Percentiles rank a stretch among this genome's conserved stretches.
Conservation (phyloP, 345 rosid genomes). For the Melaleuca quinquenervia region DNA sequence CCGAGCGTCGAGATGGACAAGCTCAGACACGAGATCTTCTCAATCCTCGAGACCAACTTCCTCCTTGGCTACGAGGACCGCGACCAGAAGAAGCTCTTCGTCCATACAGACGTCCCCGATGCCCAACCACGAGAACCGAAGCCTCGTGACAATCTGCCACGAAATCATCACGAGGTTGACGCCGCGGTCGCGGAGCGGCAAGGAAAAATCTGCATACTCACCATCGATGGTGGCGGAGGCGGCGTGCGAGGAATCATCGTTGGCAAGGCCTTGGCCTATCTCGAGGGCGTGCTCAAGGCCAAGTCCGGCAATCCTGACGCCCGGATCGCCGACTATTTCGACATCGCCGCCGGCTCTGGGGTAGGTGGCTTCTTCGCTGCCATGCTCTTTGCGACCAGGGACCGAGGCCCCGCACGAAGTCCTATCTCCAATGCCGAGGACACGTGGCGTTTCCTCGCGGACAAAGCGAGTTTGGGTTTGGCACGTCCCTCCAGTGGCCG, state of each 20-base stretch:
- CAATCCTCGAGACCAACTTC: constrained; percentile 80
- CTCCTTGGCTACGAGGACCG: constrained; percentile 71
- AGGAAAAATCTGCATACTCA: constrained; percentile 71
- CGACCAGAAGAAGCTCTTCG: constrained; percentile 36
- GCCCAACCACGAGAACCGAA: neutral
- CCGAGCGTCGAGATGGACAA: constrained; percentile 90
- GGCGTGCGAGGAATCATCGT: constrained; percentile 76
- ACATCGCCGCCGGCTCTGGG: constrained; percentile 83
- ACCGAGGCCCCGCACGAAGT: constrained; percentile 20
- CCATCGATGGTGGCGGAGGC: constrained; percentile 80
- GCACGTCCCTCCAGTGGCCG: constrained; percentile 3
- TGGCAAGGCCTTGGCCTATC: constrained; percentile 73
- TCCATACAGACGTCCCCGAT: constrained; percentile 25
- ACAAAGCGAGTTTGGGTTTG: constrained; percentile 49
- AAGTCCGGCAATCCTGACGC: constrained; percentile 85
- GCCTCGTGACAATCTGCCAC: neutral
- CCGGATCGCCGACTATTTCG: constrained; percentile 79
- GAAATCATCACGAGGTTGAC: neutral
- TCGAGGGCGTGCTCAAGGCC: constrained; percentile 57
- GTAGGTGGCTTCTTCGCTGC: constrained; percentile 85
- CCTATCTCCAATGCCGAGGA: constrained; percentile 77
- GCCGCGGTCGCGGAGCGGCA: constrained; percentile 33
- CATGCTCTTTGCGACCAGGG: constrained; percentile 74
- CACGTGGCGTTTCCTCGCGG: constrained; percentile 71
- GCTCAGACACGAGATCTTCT: constrained; percentile 92